These are phyloP conservation scores for Pestalotiopsis sp. DNA, from an alignment of 2,329 filamentous ascomycete genomes.

Conservation along the genomic window DNA sequence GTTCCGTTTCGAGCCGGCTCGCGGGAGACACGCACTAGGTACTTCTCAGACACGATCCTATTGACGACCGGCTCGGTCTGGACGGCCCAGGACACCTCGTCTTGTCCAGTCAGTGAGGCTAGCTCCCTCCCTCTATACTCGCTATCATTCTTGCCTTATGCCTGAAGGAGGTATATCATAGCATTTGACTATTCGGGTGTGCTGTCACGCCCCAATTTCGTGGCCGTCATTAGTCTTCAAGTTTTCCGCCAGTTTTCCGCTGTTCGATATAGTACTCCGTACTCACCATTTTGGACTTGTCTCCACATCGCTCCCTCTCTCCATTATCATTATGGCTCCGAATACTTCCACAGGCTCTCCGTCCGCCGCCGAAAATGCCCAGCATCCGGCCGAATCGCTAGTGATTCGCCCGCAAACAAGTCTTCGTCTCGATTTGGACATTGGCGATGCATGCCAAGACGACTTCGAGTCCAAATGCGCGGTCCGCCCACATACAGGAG, in stretches of 20 bases:
- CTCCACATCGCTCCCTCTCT: conserved; percentile 9
- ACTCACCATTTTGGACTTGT: background rate
- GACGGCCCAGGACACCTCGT: background rate
- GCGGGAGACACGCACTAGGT: background rate
- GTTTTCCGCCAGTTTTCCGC: conserved; percentile 5
- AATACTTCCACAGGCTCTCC: background rate
- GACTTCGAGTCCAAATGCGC: background rate
- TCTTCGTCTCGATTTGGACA: conserved; percentile 9
- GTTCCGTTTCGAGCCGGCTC: background rate
- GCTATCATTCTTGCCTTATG: background rate
- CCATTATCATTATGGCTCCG: conserved; percentile 4
- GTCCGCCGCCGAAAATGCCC: background rate
- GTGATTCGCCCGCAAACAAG: conserved; percentile 7
- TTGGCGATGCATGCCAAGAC: background rate
- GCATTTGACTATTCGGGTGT: background rate
- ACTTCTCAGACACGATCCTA: background rate
- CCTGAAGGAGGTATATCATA: background rate
- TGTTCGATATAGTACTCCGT: too few relatives aligned
- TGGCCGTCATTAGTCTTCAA: background rate
- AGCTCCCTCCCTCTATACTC: background rate
- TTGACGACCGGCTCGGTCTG: background rate
- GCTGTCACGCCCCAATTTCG: background rate
- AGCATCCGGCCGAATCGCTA: conserved; percentile 4
- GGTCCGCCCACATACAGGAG: conserved; percentile 2
- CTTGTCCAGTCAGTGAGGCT: background rate